Base-by-base conservation (phyloP, 2,329 filamentous ascomycete genomes). In the Beauveria asiatica region DNA sequence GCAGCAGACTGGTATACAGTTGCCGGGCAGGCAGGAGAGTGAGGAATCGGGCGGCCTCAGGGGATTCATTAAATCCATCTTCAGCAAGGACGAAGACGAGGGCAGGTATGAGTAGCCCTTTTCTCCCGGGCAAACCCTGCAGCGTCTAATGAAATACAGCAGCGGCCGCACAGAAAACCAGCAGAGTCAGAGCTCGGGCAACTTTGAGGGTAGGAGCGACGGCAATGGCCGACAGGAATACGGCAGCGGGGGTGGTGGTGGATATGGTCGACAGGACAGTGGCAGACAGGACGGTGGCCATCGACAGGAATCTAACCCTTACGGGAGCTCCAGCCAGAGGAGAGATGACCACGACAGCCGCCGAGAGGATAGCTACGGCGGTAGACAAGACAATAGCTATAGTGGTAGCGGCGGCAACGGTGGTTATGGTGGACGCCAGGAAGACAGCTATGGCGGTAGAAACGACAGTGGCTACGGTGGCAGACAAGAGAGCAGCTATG, bases 21-120 rank as follows among this genome's bases (percentile, higher is more conserved):
- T 78, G 52, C 67, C 74, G 11, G 64, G 63, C 21, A 63, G 68
- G n/a, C 63, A 71, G 45, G 65, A 67, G 78, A 81, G 66, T 8
- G 79, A 81, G 61, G 80, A 86, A 65, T 85, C 85, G 52, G 84
- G 86, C 54, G 83, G 83, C 11, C 70, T 91, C 1, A 87, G 88
- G 33, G 86, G 87, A 25, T 75, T 96, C 48, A 78, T 96, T 13
- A 87, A 86, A 59, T 84, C 86, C 39, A 87, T 89, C 33, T 81
- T 82, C 41, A 84, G 83, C 44, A 74, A 92, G 17, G 80, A 95
- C 9, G 83, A 85, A 11, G 81, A 81, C 13, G 80, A 80, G 16
- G 57, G 41, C 37, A 59, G 83, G 37, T 85, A 83, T 64, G 84
- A 87, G 66, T 46, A 59, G 41, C 57, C 30, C 48, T 21, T 45